Evolutionary conservation across 2,329 filamentous ascomycete species (phyloP), one percentile per base, ranked within the genome.

Genomic region (Geoglossum cookeanum): DNA sequence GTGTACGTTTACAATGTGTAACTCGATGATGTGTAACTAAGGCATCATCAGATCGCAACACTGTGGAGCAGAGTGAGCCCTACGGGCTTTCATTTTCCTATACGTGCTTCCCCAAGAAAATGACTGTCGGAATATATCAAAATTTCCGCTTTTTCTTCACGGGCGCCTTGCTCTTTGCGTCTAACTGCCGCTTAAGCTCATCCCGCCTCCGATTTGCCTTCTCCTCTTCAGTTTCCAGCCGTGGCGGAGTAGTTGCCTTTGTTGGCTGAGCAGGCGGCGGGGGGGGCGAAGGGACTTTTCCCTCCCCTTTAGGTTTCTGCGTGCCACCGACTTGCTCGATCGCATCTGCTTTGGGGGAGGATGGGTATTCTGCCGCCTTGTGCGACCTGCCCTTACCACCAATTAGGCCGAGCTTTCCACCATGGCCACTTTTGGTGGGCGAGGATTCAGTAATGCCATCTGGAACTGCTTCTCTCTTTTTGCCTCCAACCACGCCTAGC

Each of bases 111-210:
- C 29, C 9, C 27, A 52, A 9, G 5, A 13, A 5, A 33, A 52
- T 29, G 3, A 9, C 29, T n/a, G 4, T 15, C 1, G 15, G 22
- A 27, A 9, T 9, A 3, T 7, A 3, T 69, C 65, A 80, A 60
- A 80, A 80, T 59, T 69, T 77, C 58, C 77, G 66, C 64, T 76
- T 79, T 70, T 80, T 82, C 70, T 77, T 81, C 17, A 65, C 69
- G 8, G 73, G 71, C 56, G 70, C 74, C 61, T 76, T 77, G 32
- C 73, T 72, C 63, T 75, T 76, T 57, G 68, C 69, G 56, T 74
- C 74, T 15, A 79, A 63, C 47, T 75, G 69, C 17, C 74, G 69
- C 64, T 80, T 81, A 59, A 83, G 64, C 63, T 79, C 76, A 55
- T 75, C 71, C 11, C 79, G 70, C 61, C 75, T 80, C 57, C 73